phyloP scores from a whole-genome alignment of 257 asterid genomes.

The Plantago major region DNA sequence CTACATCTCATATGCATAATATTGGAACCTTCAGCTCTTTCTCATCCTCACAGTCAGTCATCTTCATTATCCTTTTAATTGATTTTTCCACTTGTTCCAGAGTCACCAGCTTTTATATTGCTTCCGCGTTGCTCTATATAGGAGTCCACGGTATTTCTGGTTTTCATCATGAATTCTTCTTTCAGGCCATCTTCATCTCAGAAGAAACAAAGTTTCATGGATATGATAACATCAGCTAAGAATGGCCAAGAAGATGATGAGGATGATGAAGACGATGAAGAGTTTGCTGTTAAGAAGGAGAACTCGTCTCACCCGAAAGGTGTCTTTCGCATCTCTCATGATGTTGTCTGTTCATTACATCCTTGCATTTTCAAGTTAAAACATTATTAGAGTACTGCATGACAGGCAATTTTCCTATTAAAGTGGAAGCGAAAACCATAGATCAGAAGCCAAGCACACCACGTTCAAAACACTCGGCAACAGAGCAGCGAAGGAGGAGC shows the following conservation, averaged over 20 bases:
- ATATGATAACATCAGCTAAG: slow-evolving; percentile 69
- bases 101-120: not conserved
- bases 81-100: not conserved
- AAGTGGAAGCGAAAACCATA: slow-evolving; percentile 53
- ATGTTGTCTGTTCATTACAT: slow-evolving; percentile 7
- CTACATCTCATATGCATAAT: slow-evolving; percentile 44
- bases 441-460: slow-evolving; percentile 88
- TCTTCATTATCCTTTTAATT: slow-evolving; percentile 20
- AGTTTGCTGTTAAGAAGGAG: slow-evolving; percentile 62
- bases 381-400: slow-evolving; percentile 10
- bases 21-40: slow-evolving; percentile 55
- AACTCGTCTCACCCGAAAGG: slow-evolving; percentile 61
- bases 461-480: slow-evolving; percentile 97
- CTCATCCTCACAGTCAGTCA: slow-evolving; percentile 74
- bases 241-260: slow-evolving; percentile 72
- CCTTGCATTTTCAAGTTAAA: slow-evolving; percentile 3
- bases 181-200: slow-evolving; percentile 66
- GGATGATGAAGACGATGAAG: slow-evolving; percentile 64
- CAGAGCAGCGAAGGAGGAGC: slow-evolving; percentile 99
- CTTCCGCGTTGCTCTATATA: too few relatives aligned
- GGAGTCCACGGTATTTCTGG: not conserved
- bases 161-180: slow-evolving; percentile 12
- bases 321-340: slow-evolving; percentile 20
- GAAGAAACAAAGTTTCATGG: slow-evolving; percentile 64
- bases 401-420: slow-evolving; percentile 59